Conservation (phyloP, 768 basidiomycete species). For the Lactarius akahatsu region DNA sequence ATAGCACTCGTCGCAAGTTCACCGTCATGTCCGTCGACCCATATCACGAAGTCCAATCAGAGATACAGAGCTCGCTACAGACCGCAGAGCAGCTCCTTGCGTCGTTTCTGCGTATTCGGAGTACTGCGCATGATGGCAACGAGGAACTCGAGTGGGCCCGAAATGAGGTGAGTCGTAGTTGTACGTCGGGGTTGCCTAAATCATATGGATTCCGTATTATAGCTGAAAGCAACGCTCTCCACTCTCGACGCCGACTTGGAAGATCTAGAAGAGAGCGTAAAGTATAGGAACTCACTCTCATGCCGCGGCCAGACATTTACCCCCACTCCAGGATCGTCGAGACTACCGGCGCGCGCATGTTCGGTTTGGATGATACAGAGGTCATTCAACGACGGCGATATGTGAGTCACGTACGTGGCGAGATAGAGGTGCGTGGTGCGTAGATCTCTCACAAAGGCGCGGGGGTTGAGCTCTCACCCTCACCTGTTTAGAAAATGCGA, state of each 20-base stretch:
- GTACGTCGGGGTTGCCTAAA: background rate
- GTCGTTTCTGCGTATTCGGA: slow-evolving; percentile 76
- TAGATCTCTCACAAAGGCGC: slow-evolving; percentile 5
- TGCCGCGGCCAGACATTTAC: background rate
- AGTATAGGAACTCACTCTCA: slow-evolving; percentile 44
- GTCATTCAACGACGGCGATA: slow-evolving; percentile 75
- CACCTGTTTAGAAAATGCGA: slow-evolving; percentile 65
- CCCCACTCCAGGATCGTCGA: slow-evolving; percentile 69
- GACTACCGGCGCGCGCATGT: slow-evolving; percentile 76
- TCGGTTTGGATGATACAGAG: slow-evolving; percentile 78
- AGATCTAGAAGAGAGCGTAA: slow-evolving; percentile 92
- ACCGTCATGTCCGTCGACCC: slow-evolving; percentile 69
- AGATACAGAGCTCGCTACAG: slow-evolving; percentile 75
- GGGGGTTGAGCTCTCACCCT: slow-evolving; percentile 3
- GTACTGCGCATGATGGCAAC: slow-evolving; percentile 67
- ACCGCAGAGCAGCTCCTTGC: slow-evolving; percentile 67
- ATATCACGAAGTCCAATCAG: slow-evolving; percentile 82
- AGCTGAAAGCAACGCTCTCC: slow-evolving; percentile 73
- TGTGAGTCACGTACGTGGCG: slow-evolving; percentile 66
- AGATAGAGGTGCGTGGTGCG: slow-evolving; percentile 68
- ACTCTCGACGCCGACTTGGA: slow-evolving; percentile 85
- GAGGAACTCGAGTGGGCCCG: slow-evolving; percentile 80
- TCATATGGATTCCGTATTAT: slow-evolving; percentile 12
- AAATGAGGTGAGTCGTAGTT: slow-evolving; percentile 56
- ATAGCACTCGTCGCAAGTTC: background rate